Base-by-base conservation (phyloP, 345 rosid species). In the Mangifera indica region DNA sequence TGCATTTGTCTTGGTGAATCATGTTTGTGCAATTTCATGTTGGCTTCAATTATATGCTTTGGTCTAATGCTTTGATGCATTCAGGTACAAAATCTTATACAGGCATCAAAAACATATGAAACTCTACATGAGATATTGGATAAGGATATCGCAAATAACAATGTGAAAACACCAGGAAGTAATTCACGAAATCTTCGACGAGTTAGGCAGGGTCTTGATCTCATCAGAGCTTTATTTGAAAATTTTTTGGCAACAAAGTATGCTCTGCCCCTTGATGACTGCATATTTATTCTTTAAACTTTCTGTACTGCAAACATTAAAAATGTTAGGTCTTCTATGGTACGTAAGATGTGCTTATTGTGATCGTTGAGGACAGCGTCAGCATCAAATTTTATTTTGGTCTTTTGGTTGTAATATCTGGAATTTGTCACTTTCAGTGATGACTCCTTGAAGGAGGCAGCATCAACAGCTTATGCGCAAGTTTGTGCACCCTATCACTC, bases 401-500 rank as follows among this genome's bases (percentile, higher is more conserved):
- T 58, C 1, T 22, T 66, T 13, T n/a, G 14, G 45, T 56, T 58
- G 7, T 24, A 40, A 48, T 48, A 29, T 51, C 69, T 59, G 10
- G 44, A n/a, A 57, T 17, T 53, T 15, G 18, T 32, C 58, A 7
- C 14, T 51, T 70, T 5, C 60, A 86, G 92, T 46, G 89, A 88
- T 37, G 78, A 79, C 79, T 88, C 93, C 14, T 83, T 91, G 74
- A 92, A 82, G 84, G 89, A 90, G 1, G 97, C 97, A 12, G 98
- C 97, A 9, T 82, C 97, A 21, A 80, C 92, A 15, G 97, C 98
- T 67, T 94, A 90, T 73, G 71, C 92, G 0, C 86, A 87, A 82
- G 97, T 94, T 6, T 92, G 97, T 62, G 98, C 98, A 24, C 98
- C 97, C 18, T 94, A 71, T 68, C 98, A 90, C 60, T 81, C 93